These are phyloP conservation scores for Lachnellula occidentalis DNA, from an alignment of 2,329 filamentous ascomycete genomes.

Conservation along the genomic window DNA sequence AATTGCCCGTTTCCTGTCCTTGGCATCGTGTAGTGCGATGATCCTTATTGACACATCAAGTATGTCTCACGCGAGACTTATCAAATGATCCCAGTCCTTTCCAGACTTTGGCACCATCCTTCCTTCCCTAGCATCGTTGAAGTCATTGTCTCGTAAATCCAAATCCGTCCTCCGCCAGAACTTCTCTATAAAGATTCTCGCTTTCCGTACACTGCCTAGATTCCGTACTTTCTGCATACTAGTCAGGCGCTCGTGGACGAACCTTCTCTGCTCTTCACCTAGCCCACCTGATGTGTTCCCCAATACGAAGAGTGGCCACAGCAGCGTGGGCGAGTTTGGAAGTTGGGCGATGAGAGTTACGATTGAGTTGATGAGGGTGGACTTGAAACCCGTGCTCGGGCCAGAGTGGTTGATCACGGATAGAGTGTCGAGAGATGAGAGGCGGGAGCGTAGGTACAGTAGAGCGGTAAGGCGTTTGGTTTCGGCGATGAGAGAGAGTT, in stretches of 20 bases:
- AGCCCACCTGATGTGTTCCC: no score
- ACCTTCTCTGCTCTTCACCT: neutral
- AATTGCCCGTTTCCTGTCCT: neutral
- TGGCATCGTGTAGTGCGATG: no score
- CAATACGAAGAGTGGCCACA: no score
- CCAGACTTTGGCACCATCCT: no score
- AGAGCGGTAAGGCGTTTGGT: neutral
- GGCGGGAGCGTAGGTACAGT: neutral
- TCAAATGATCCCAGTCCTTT: no score
- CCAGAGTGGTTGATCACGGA: neutral
- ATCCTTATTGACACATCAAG: no score
- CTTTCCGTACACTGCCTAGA: constrained; percentile 1
- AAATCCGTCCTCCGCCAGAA: neutral
- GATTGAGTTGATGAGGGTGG: neutral
- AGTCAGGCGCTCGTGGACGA: neutral
- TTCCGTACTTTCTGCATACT: neutral
- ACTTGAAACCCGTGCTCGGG: neutral
- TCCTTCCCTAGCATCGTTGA: neutral
- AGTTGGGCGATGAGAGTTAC: neutral
- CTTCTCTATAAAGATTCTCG: neutral
- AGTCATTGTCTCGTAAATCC: no score
- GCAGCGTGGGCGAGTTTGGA: neutral
- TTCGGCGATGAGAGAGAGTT: neutral
- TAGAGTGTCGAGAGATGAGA: neutral
- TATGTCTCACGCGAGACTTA: no score